phyloP scores from a whole-genome alignment of 805 yeast genomes.

The Teunomyces tritomae region DNA sequence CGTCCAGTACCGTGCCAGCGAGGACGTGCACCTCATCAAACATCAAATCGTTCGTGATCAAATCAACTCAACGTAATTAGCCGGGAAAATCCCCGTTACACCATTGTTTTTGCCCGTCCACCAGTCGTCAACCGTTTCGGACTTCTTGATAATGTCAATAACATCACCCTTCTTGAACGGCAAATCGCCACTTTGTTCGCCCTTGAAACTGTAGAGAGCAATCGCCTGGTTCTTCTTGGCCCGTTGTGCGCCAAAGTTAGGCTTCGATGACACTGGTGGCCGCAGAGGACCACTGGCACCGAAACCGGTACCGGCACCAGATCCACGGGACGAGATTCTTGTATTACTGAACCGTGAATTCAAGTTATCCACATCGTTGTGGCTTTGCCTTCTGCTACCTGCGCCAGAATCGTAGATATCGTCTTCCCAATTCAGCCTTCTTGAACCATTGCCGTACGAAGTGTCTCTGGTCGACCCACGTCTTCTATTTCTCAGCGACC shows the following conservation, averaged over 20 bases:
- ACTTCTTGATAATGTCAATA: constrained; percentile 79
- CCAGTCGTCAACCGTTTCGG: constrained; percentile 94
- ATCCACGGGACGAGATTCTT: constrained; percentile 19
- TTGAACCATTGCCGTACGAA: constrained; percentile 8
- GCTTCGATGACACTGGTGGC: constrained; percentile 38
- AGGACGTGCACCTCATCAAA: neutral
- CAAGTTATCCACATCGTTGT: constrained; percentile 34
- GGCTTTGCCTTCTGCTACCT: constrained; percentile 25
- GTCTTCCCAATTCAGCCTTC: constrained; percentile 75
- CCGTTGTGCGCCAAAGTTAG: constrained; percentile 37
- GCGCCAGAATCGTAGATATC: constrained; percentile 66
- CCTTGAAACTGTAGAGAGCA: constrained; percentile 84
- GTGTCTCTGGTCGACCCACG: constrained; percentile 8
- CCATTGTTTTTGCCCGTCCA: constrained; percentile 94
- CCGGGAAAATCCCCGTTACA: constrained; percentile 91
- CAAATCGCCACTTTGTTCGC: constrained; percentile 91
- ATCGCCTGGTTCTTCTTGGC: constrained; percentile 71
- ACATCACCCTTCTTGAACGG: constrained; percentile 94
- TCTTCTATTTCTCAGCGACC: constrained; percentile 23
- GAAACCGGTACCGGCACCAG: constrained; percentile 11
- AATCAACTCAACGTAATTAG: constrained; percentile 86
- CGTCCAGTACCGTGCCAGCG: neutral
- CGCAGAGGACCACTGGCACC: constrained; percentile 30
- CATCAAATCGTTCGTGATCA: neutral
- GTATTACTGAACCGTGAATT: constrained; percentile 34